phyloP scores from a whole-genome alignment of 768 basidiomycete genomes.

The Amanita exitialis region DNA sequence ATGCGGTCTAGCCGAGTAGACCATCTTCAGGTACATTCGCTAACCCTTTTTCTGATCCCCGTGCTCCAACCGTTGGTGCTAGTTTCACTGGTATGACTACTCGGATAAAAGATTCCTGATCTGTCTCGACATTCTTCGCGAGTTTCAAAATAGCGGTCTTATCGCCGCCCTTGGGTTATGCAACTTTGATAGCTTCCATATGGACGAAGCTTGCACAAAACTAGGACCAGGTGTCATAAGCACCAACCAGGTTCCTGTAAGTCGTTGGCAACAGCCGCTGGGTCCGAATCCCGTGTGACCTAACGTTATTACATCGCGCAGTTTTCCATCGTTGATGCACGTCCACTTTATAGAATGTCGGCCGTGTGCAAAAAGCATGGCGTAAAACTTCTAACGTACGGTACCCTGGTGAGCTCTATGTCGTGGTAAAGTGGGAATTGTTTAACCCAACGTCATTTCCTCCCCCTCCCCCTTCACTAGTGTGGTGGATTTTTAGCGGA shows the following conservation, averaged over 20 bases:
- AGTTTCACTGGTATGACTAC: conserved; percentile 83
- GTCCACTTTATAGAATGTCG: conserved; percentile 69
- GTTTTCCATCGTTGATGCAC: conserved; percentile 78
- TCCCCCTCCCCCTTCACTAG: conserved; percentile 47
- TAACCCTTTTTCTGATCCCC: neutral
- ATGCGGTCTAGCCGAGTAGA: conserved; percentile 55
- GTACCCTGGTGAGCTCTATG: conserved; percentile 53
- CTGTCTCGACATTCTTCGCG: conserved; percentile 40
- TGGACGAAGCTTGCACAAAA: conserved; percentile 72
- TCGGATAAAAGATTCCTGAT: conserved; percentile 31
- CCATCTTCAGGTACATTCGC: conserved; percentile 52
- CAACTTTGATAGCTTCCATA: conserved; percentile 70
- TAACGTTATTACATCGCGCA: conserved; percentile 16
- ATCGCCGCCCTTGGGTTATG: conserved; percentile 66
- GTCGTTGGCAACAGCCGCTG: conserved; percentile 4
- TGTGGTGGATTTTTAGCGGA: conserved; percentile 80
- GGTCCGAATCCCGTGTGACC: neutral
- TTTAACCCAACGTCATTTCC: neutral
- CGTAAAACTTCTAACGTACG: conserved; percentile 73
- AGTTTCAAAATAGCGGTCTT: conserved; percentile 47
- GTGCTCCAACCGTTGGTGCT: neutral
- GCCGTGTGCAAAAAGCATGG: conserved; percentile 66
- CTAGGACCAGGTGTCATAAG: conserved; percentile 64
- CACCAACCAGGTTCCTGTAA: conserved; percentile 78
- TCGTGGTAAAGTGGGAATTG: conserved; percentile 4